These are phyloP conservation scores for Gossypium anomalum DNA, from an alignment of 345 rosid genomes.

Conservation along the genomic window DNA sequence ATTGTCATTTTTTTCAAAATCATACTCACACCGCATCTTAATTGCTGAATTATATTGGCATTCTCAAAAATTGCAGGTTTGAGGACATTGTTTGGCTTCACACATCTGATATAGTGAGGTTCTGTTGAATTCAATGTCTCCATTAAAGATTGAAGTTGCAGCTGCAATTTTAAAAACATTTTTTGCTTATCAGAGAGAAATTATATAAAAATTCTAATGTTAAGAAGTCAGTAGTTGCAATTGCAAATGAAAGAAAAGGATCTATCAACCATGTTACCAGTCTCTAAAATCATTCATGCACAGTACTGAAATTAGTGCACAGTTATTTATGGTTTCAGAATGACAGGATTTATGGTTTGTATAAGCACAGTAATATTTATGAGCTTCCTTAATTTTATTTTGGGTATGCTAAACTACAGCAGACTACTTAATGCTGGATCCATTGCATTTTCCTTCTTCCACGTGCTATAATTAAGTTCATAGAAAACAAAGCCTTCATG, in stretches of 20 bases:
- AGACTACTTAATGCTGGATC: too few relatives aligned
- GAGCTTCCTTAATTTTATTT: too few relatives aligned
- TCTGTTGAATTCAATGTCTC: constrained; percentile 92
- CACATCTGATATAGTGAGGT: constrained; percentile 99
- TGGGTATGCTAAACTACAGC: too few relatives aligned
- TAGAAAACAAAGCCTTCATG: too few relatives aligned
- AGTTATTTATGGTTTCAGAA: too few relatives aligned
- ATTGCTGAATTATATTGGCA: constrained; percentile 83
- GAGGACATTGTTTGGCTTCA: constrained; percentile 97
- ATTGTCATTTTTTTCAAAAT: constrained; percentile 12
- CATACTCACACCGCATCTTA: constrained; percentile 95
- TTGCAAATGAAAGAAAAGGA: neutral
- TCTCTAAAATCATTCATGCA: too few relatives aligned
- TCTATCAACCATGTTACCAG: neutral
- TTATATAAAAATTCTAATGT: neutral
- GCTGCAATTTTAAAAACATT: constrained; percentile 46
- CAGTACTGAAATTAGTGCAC: too few relatives aligned
- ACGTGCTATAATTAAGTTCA: too few relatives aligned
- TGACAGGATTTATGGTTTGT: too few relatives aligned
- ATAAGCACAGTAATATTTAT: too few relatives aligned
- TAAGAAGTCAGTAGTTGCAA: neutral
- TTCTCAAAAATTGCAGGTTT: constrained; percentile 98
- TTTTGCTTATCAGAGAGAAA: constrained; percentile 22
- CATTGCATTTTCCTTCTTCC: too few relatives aligned
- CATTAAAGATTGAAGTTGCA: constrained; percentile 97